Evolutionary conservation across 768 basidiomycete genomes (phyloP).

Genomic region (Suillus hirtellus): DNA sequence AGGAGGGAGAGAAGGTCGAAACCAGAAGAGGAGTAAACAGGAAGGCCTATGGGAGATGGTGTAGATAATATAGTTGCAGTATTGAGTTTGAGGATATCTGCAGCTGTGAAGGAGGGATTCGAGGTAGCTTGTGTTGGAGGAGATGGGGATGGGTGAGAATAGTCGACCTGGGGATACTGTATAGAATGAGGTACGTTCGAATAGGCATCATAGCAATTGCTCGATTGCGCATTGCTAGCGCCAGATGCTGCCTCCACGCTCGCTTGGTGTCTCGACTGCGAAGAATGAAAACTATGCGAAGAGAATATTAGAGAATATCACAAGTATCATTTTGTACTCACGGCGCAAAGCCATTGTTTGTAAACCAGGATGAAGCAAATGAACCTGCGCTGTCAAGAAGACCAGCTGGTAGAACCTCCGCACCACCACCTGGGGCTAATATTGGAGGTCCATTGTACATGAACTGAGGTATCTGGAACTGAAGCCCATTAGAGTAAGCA

Average conservation of each 20-base stretch:
- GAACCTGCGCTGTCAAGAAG: slow-evolving; percentile 31
- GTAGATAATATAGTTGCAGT: slow-evolving; percentile 16
- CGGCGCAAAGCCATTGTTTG: slow-evolving; percentile 44
- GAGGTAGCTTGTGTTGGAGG: slow-evolving; percentile 2
- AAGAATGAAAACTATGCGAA: slow-evolving; percentile 24
- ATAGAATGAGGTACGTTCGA: slow-evolving; percentile 8
- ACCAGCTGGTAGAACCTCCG: slow-evolving; percentile 63
- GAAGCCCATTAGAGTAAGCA: slow-evolving; percentile 31
- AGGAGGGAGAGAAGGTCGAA: slow-evolving; percentile 88
- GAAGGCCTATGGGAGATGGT: slow-evolving; percentile 40
- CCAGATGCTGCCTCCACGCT: background rate
- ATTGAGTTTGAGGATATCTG: slow-evolving; percentile 6
- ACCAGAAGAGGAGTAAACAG: slow-evolving; percentile 87
- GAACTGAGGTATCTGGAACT: slow-evolving; percentile 68
- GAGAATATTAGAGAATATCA: slow-evolving; percentile 17
- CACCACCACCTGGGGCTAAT: slow-evolving; percentile 71
- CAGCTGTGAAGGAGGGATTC: slow-evolving; percentile 7
- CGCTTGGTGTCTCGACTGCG: slow-evolving; percentile 19
- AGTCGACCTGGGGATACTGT: background rate
- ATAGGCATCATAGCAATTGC: slow-evolving; percentile 2
- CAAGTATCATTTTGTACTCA: slow-evolving; percentile 15
- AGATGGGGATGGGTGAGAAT: slow-evolving; percentile 9
- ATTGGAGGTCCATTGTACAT: slow-evolving; percentile 58
- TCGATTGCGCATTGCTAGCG: background rate
- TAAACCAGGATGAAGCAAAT: slow-evolving; percentile 49